These are phyloP conservation scores for Kitagawia praeruptora DNA, from an alignment of 129 eudicot species.

Conservation along the genomic window DNA sequence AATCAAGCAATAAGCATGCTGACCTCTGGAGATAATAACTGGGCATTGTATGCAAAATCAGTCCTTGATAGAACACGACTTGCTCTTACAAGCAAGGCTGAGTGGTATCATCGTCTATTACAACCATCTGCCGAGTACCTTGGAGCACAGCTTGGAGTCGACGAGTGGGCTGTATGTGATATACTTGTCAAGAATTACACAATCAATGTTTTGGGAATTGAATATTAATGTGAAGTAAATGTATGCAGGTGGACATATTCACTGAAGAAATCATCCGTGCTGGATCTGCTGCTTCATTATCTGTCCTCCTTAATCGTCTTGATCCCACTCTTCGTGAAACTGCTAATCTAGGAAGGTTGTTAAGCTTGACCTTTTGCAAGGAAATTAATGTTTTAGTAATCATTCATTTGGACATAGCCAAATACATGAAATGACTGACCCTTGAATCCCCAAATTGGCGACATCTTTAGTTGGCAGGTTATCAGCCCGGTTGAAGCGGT, in stretches of 20 bases:
- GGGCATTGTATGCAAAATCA: conserved; percentile 95
- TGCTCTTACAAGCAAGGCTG: conserved; percentile 91
- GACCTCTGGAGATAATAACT: conserved; percentile 45
- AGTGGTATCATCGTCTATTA: conserved; percentile 69
- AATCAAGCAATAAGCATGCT: conserved; percentile 57
- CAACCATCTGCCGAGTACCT: conserved; percentile 99
- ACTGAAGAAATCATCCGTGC: conserved; percentile 96
- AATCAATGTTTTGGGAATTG: neutral
- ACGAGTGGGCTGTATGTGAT: conserved; percentile 73
- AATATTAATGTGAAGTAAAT: neutral
- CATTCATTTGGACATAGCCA: neutral
- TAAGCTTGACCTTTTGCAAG: conserved; percentile 9
- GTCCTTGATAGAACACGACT: conserved; percentile 97
- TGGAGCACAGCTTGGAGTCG: conserved; percentile 83
- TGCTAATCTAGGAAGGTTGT: conserved; percentile 91
- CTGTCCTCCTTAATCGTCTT: conserved; percentile 87
- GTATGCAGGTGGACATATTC: conserved; percentile 72
- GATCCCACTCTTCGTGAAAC: conserved; percentile 86
- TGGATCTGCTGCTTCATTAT: conserved; percentile 97
- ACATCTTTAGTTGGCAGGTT: conserved; percentile 82
- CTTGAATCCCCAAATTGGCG: conserved; percentile 8
- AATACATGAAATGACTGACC: neutral
- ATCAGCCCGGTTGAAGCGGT: conserved; percentile 95
- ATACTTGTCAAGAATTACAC: neutral
- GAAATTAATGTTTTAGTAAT: neutral